These are phyloP conservation scores for Trypethelium eluteriae DNA, from an alignment of 495 filamentous ascomycete genomes.

Conservation along the genomic window DNA sequence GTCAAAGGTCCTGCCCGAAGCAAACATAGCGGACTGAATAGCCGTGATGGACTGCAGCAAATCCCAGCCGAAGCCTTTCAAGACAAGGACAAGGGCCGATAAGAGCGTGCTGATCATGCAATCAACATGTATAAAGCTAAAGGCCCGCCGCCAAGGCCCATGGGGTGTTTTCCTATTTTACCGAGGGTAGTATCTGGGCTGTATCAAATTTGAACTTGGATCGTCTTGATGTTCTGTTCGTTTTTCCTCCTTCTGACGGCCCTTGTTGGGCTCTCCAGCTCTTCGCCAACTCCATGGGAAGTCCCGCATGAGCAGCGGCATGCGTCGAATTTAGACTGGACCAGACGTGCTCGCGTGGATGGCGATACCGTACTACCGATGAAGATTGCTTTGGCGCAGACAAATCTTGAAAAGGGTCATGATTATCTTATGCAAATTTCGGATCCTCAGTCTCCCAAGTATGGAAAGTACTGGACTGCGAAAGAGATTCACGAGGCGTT, in stretches of 20 bases:
- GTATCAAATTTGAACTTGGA: not conserved
- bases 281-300: not conserved
- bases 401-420: constrained; percentile 20
- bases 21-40: not conserved
- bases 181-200: not conserved
- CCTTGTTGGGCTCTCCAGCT: not conserved
- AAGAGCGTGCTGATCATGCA: not conserved
- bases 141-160: not conserved
- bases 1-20: not conserved
- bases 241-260: not conserved
- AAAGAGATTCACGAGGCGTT: constrained; percentile 25
- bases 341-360: constrained; percentile 15
- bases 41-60: not conserved
- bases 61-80: not conserved
- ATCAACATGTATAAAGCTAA: not conserved
- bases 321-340: constrained; percentile 13
- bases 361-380: constrained; percentile 19
- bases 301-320: not conserved
- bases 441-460: constrained; percentile 23
- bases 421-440: constrained; percentile 22
- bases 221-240: not conserved
- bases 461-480: constrained; percentile 27
- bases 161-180: not conserved
- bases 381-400: constrained; percentile 20
- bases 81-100: not conserved